phyloP scores from a whole-genome alignment of 495 filamentous ascomycete genomes.

The Penicillium alfredii region DNA sequence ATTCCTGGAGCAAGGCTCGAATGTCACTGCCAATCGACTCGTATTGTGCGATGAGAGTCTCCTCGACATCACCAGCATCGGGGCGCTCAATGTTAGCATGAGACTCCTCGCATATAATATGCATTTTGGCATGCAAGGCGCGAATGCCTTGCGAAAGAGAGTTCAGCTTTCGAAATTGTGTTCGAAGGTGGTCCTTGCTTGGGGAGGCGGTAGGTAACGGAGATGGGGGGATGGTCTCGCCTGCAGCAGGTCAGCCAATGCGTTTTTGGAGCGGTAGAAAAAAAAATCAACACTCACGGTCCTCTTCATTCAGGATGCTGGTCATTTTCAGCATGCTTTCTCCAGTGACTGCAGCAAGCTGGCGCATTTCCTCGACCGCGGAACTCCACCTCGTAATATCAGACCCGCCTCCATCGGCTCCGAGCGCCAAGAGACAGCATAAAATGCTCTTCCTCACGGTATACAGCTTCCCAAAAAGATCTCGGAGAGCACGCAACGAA shows the following conservation, averaged over 20 bases:
- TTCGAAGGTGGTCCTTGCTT: constrained; percentile 69
- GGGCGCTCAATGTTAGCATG: constrained; percentile 67
- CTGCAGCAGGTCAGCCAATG: too few species aligned
- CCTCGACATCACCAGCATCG: constrained; percentile 61
- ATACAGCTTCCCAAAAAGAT: constrained; percentile 71
- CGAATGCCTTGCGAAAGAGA: constrained; percentile 86
- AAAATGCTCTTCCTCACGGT: constrained; percentile 75
- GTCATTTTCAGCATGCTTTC: constrained; percentile 53
- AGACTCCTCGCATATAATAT: constrained; percentile 85
- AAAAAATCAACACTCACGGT: constrained; percentile 53
- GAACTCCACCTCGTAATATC: constrained; percentile 77
- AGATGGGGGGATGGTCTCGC: constrained; percentile 52
- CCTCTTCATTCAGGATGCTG: constrained; percentile 71
- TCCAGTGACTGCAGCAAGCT: constrained; percentile 51
- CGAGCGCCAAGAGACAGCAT: constrained; percentile 78
- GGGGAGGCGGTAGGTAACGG: constrained; percentile 67
- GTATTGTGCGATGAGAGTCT: constrained; percentile 77
- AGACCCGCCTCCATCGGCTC: constrained; percentile 73
- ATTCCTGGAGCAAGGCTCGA: constrained; percentile 75
- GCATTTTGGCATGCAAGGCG: constrained; percentile 90
- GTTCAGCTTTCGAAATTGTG: constrained; percentile 78
- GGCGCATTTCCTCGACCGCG: constrained; percentile 69
- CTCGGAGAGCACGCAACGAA: constrained; percentile 72
- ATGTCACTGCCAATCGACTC: constrained; percentile 90
- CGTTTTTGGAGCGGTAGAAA: constrained; percentile 6